Evolutionary conservation across 2,329 filamentous ascomycete genomes (phyloP).

Genomic region (Neoascochyta sp.): DNA sequence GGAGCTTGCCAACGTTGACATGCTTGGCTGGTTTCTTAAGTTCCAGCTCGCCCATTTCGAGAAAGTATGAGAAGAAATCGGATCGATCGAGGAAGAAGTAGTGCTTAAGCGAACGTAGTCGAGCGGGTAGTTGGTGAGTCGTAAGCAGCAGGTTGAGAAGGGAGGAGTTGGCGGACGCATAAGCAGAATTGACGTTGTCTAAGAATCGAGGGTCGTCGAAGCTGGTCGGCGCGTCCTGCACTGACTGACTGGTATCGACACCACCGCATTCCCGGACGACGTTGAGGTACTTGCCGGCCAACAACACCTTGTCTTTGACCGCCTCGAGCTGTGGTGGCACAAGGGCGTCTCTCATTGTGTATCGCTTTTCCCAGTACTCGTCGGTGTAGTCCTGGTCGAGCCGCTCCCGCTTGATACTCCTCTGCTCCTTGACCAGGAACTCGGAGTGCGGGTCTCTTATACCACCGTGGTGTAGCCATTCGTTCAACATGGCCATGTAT

Average conservation of each 20-base stretch:
- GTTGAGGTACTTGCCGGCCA: constrained; percentile 96
- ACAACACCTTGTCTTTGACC: constrained; percentile 88
- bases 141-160: constrained; percentile 87
- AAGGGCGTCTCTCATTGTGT: constrained; percentile 87
- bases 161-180: constrained; percentile 92
- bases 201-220: constrained; percentile 90
- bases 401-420: constrained; percentile 85
- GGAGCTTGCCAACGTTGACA: constrained; percentile 89
- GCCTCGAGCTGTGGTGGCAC: constrained; percentile 87
- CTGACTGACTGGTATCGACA: constrained; percentile 85
- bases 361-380: constrained; percentile 98
- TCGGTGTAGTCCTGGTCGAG: constrained; percentile 96
- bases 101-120: constrained; percentile 88
- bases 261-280: constrained; percentile 96
- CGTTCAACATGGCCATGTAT: constrained; percentile 98
- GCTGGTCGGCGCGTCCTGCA: constrained; percentile 81
- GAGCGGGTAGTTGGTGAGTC: constrained; percentile 82
- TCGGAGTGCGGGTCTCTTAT: constrained; percentile 93
- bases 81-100: constrained; percentile 99
- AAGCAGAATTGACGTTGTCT: constrained; percentile 93
- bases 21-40: constrained; percentile 82
- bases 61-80: constrained; percentile 97
- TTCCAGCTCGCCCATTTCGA: constrained; percentile 86
- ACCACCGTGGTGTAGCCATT: constrained; percentile 94
- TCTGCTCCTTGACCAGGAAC: constrained; percentile 92